Percentiles rank a stretch among this genome's conserved stretches.
Evolutionary conservation across 345 rosid species (phyloP).

Genomic region (Murraya paniculata): DNA sequence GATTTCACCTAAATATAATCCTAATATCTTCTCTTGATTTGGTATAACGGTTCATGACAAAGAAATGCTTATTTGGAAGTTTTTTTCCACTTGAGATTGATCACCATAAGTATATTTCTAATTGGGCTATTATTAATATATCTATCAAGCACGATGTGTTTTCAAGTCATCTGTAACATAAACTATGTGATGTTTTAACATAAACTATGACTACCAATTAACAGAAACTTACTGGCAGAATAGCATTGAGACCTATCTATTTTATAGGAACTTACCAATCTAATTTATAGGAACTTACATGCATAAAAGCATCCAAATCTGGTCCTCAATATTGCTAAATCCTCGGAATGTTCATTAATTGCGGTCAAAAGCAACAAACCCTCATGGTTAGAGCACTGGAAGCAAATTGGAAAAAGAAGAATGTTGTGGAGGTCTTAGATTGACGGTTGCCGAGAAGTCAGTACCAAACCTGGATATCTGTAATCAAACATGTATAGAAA

Average conservation of each 20-base stretch:
- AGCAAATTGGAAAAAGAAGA: neutral
- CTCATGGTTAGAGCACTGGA: constrained; percentile 2
- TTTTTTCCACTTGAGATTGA: neutral
- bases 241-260: neutral
- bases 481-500: neutral
- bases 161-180: neutral
- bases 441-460: neutral
- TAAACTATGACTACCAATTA: neutral
- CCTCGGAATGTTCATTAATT: neutral
- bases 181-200: neutral
- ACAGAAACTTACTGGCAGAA: neutral
- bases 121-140: neutral
- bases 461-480: neutral
- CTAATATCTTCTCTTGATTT: neutral
- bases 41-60: neutral
- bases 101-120: neutral
- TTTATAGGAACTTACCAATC: neutral
- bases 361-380: neutral
- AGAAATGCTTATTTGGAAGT: neutral
- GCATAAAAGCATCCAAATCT: neutral
- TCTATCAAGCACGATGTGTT: neutral
- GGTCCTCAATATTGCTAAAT: neutral
- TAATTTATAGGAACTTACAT: constrained; percentile 7
- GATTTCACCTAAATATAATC: neutral
- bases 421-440: neutral